Conservation (phyloP, 1,139 yeast genomes). For the Suhomyces maxii region DNA sequence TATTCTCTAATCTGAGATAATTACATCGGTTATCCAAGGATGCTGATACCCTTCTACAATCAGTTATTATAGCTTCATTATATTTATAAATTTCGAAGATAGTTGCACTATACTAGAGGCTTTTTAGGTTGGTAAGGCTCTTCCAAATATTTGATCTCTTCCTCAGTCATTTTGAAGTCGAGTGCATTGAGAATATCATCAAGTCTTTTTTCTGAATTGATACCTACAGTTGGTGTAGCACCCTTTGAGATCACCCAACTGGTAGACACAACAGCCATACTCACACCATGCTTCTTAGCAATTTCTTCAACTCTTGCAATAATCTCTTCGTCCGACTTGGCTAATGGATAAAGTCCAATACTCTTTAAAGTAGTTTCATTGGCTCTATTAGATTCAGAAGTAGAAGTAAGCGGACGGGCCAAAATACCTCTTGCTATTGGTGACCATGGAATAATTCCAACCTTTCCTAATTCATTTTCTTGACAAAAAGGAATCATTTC, state of each 20-base stretch:
- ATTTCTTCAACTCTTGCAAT: constrained; percentile 53
- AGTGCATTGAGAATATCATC: constrained; percentile 53
- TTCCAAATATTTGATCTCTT: constrained; percentile 49
- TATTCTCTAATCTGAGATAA: no score
- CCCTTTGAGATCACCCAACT: constrained; percentile 60
- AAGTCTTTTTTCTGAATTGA: constrained; percentile 48
- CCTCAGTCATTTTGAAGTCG: constrained; percentile 41
- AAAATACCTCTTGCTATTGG: constrained; percentile 51
- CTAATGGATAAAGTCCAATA: constrained; percentile 11
- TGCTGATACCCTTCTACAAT: no score
- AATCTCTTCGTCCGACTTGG: constrained; percentile 35
- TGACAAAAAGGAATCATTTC: constrained; percentile 59
- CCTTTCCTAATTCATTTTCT: constrained; percentile 33
- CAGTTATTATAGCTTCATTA: no score
- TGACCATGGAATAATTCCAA: constrained; percentile 54
- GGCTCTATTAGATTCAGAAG: constrained; percentile 19
- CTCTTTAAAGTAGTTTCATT: constrained; percentile 16
- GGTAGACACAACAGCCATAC: constrained; percentile 55
- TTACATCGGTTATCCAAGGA: no score
- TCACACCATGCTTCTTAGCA: constrained; percentile 40
- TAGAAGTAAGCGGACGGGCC: constrained; percentile 35
- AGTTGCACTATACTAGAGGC: no score
- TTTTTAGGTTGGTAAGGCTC: constrained; percentile 36
- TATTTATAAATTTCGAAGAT: no score
- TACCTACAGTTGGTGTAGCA: constrained; percentile 53